A percentile compares a stretch with the other conserved stretches of the same genome.
Conservation (phyloP, 345 rosid species). For the Theobroma cacao region DNA sequence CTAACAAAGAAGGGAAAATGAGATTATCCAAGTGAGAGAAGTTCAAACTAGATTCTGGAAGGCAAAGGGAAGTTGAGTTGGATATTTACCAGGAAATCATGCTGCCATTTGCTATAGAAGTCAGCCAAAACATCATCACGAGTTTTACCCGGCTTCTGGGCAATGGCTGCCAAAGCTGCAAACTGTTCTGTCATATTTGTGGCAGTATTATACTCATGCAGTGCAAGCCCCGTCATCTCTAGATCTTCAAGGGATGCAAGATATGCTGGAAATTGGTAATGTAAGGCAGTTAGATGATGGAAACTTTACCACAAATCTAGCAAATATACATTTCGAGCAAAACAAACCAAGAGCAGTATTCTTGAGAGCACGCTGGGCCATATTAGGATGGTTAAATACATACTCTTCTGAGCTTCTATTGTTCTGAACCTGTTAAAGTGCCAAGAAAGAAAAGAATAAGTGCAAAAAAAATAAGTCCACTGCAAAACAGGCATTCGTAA, state of each 20-base stretch:
- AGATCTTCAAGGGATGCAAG: constrained; percentile 82
- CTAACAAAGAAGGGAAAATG: constrained; percentile 31
- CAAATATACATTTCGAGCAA: constrained; percentile 1
- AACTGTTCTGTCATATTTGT: constrained; percentile 92
- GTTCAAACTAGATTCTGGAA: not conserved
- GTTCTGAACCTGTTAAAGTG: constrained; percentile 52
- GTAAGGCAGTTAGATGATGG: constrained; percentile 5
- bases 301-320: not conserved
- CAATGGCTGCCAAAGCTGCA: constrained; percentile 88
- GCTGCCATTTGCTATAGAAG: constrained; percentile 87
- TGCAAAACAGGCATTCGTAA: not conserved
- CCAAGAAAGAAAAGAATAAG: not conserved
- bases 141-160: constrained; percentile 69
- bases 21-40: not conserved
- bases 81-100: constrained; percentile 69
- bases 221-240: constrained; percentile 46
- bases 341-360: constrained; percentile 77
- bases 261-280: constrained; percentile 48
- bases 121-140: constrained; percentile 81
- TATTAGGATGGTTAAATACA: constrained; percentile 73
- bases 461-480: not conserved
- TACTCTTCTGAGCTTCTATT: constrained; percentile 77
- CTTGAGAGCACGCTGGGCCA: constrained; percentile 91
- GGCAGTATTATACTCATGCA: constrained; percentile 72
- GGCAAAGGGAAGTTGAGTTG: not conserved